These are phyloP conservation scores for Penstemon eatonii DNA, from an alignment of 257 asterid species.

Conservation along the genomic window DNA sequence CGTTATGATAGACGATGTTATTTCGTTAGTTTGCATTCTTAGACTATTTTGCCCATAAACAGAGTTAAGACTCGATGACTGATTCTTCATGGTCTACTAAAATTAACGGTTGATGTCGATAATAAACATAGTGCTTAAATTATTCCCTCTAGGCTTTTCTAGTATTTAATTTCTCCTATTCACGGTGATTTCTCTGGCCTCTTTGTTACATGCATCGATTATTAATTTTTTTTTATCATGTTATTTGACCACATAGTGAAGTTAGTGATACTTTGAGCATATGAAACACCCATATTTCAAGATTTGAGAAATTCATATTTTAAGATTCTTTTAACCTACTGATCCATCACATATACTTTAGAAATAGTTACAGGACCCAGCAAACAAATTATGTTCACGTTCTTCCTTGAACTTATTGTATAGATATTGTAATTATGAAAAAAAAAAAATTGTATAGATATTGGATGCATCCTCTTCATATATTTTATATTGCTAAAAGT, in stretches of 20 bases:
- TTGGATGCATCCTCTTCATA: conserved; percentile 43
- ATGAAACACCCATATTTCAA: neutral
- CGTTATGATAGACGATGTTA: too few relatives aligned
- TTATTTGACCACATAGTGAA: neutral
- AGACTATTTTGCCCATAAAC: too few relatives aligned
- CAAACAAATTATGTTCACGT: neutral
- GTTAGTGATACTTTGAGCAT: conserved; percentile 5
- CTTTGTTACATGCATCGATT: conserved; percentile 31
- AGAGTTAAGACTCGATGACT: too few relatives aligned
- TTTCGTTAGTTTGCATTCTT: too few relatives aligned
- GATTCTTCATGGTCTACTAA: conserved; percentile 1
- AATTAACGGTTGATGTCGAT: conserved; percentile 78
- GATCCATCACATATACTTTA: neutral
- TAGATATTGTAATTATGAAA: too few relatives aligned
- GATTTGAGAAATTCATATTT: neutral
- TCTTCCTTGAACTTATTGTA: conserved; percentile 3
- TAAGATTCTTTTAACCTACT: conserved; percentile 1
- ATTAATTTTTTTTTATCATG: neutral
- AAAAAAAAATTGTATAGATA: neutral
- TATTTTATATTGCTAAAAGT: neutral
- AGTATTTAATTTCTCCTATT: conserved; percentile 47
- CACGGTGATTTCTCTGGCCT: conserved; percentile 15
- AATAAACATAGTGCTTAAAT: conserved; percentile 48
- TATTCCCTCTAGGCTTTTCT: conserved; percentile 47
- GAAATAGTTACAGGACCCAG: neutral